Evolutionary conservation across 2,329 filamentous ascomycete species (phyloP).

Genomic region (Aspergillus sp.): DNA sequence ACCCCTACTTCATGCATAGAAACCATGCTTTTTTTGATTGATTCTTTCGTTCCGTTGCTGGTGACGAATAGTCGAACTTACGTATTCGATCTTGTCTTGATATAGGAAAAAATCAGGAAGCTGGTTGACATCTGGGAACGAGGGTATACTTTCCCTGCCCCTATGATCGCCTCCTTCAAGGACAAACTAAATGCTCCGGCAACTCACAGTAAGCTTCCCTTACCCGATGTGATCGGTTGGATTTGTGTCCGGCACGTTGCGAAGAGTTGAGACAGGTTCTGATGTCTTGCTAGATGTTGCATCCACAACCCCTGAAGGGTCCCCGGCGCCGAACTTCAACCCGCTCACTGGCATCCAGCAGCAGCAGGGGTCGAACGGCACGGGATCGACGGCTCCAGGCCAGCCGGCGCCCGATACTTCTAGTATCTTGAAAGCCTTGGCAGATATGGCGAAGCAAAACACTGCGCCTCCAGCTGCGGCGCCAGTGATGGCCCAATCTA

Average conservation of each 20-base stretch:
- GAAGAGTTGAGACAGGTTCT: conserved; percentile 18
- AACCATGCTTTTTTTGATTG: conserved; percentile 12
- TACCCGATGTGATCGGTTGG: conserved; percentile 6
- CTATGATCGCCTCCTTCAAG: conserved; percentile 76
- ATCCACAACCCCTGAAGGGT: conserved; percentile 60
- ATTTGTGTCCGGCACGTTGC: too few relatives aligned
- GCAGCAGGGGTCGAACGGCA: conserved; percentile 18
- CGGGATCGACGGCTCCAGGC: conserved; percentile 13
- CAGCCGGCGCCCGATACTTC: conserved; percentile 45
- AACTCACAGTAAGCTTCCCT: conserved; percentile 53
- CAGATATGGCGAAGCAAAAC: conserved; percentile 71
- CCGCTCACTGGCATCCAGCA: conserved; percentile 27
- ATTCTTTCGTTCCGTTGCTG: conserved; percentile 11
- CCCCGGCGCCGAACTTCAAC: conserved; percentile 38
- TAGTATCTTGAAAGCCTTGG: conserved; percentile 67
- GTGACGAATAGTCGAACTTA: conserved; percentile 39
- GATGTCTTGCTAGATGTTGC: conserved; percentile 42
- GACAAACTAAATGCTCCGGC: conserved; percentile 59
- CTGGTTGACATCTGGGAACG: conserved; percentile 98
- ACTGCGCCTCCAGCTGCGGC: conserved; percentile 40
- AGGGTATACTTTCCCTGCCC: conserved; percentile 74
- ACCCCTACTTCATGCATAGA: conserved; percentile 14
- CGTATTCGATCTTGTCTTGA: conserved; percentile 33
- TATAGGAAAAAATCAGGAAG: conserved; percentile 92
- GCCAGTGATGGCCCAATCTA: conserved; percentile 28